A percentile compares a stretch with the other conserved stretches of the same genome.
These are phyloP conservation scores for Tephrocybe sp. DNA, from an alignment of 768 basidiomycete species.

Conservation along the genomic window DNA sequence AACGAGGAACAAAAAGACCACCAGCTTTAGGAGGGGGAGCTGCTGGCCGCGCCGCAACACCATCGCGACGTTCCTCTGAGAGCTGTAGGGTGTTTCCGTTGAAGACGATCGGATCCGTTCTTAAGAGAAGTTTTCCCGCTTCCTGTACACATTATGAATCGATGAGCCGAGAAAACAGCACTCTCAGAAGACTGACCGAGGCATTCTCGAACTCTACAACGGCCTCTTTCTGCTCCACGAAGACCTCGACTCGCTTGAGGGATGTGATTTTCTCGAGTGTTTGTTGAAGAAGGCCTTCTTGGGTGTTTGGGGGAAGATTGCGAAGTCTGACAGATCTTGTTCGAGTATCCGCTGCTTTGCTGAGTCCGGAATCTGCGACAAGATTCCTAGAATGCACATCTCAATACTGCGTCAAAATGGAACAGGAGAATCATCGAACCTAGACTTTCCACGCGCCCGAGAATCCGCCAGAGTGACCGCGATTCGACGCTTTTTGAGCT, in stretches of 20 bases:
- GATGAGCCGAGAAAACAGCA: not conserved
- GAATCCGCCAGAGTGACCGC: constrained; percentile 85
- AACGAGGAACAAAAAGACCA: constrained; percentile 67
- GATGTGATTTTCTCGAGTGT: constrained; percentile 72
- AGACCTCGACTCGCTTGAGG: constrained; percentile 76
- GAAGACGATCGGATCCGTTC: constrained; percentile 70
- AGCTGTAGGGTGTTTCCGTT: constrained; percentile 61
- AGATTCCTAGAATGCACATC: constrained; percentile 30
- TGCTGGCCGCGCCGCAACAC: constrained; percentile 26
- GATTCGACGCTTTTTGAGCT: constrained; percentile 87
- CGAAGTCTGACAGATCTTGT: constrained; percentile 76
- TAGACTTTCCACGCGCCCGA: constrained; percentile 53
- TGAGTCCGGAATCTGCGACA: constrained; percentile 56
- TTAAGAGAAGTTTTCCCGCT: constrained; percentile 76
- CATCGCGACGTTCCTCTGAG: constrained; percentile 48
- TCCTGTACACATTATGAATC: constrained; percentile 50
- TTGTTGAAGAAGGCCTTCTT: constrained; percentile 94
- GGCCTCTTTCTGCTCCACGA: constrained; percentile 59
- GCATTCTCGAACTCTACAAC: constrained; percentile 64
- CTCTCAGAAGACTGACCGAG: constrained; percentile 45
- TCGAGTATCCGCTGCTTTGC: constrained; percentile 53
- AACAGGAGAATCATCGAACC: constrained; percentile 36
- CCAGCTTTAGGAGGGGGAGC: constrained; percentile 39
- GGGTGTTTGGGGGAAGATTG: constrained; percentile 72
- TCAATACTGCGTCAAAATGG: not conserved